Percentiles rank a stretch among this genome's conserved stretches.
Evolutionary conservation across 805 yeast genomes (phyloP).

Genomic region (Teunomyces atbi): DNA sequence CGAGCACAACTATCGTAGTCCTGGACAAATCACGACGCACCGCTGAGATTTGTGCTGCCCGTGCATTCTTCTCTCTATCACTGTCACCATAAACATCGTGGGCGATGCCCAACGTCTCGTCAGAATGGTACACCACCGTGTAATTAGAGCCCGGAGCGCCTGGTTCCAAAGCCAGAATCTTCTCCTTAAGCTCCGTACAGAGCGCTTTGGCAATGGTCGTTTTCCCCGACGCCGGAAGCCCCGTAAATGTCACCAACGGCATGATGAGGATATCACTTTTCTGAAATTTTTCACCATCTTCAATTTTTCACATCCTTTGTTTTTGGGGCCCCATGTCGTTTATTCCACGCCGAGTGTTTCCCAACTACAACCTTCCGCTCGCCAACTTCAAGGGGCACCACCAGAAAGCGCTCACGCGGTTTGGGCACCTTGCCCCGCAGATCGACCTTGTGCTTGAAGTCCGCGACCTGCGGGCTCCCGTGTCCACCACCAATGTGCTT

Average conservation of each 20-base stretch:
- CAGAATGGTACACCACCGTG: slow-evolving; percentile 68
- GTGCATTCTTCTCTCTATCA: slow-evolving; percentile 70
- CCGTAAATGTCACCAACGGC: slow-evolving; percentile 85
- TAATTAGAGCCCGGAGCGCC: slow-evolving; percentile 51
- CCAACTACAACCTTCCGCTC: slow-evolving; percentile 63
- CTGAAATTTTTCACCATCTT: no score
- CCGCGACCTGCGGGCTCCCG: slow-evolving; percentile 87
- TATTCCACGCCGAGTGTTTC: slow-evolving; percentile 70
- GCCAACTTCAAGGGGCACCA: slow-evolving; percentile 93
- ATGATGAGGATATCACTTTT: no score
- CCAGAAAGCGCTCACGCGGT: slow-evolving; percentile 65
- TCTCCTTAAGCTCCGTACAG: slow-evolving; percentile 43
- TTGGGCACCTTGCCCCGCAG: slow-evolving; percentile 71
- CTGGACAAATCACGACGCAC: slow-evolving; percentile 77
- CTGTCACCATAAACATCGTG: slow-evolving; percentile 72
- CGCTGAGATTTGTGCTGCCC: slow-evolving; percentile 86
- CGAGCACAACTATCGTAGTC: slow-evolving; percentile 74
- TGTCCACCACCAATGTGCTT: slow-evolving; percentile 77
- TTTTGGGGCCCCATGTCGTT: no score
- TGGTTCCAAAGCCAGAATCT: slow-evolving; percentile 38
- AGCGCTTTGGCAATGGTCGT: slow-evolving; percentile 68
- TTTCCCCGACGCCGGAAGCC: slow-evolving; percentile 85
- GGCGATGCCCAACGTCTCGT: slow-evolving; percentile 70
- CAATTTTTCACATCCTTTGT: neutral
- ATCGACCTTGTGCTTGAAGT: slow-evolving; percentile 81